Base-by-base conservation (phyloP, 2,329 filamentous ascomycete genomes). In the Polytolypa hystricis region DNA sequence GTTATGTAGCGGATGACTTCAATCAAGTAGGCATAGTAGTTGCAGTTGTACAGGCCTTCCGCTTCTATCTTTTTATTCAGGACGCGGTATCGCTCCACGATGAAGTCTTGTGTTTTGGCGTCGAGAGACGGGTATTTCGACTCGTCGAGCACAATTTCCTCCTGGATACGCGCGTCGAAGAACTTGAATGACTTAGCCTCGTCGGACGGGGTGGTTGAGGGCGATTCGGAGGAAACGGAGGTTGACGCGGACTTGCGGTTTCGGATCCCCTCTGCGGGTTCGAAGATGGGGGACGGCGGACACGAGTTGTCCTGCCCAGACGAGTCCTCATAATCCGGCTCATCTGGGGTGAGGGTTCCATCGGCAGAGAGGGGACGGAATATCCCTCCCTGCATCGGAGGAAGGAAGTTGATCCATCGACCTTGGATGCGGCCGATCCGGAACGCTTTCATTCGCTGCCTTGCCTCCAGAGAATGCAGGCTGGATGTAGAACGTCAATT, bases 331-430 rank as follows among this genome's bases (percentile, higher is more conserved):
- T 60, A 57, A 31, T 58, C 60, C 19, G 60, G 54, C 27, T 63
- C 57, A 6, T 60, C 55, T 17, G 62, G 27, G 29, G 18, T 10
- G 34, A 25, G n/a, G 43, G 46, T 15, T 37, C 43, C 35, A 21
- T 68, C 63, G 6, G 58, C 56, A 37, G 69, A 61, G 35, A 68
- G 68, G 15, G 64, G 60, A 46, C 79, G 73, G 58, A 87, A 93
- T 40, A 71, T 70, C 28, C 89, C 89, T 39, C 86, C 87, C 59
- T 96, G 89, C 35, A 96, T 89, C 0, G 91, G 89, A 4, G 91
- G 87, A 5, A 83, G 52, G 54, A 95, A 93, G 58, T 95, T 95
- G 43, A 67, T 65, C 91, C 91, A 98, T 42, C 65, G 67, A 19
- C 84, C 84, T 53, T 91, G 73, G 40, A 93, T 75, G 44, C 71